phyloP scores from a whole-genome alignment of 768 basidiomycete species.

The Pholiota conissans region DNA sequence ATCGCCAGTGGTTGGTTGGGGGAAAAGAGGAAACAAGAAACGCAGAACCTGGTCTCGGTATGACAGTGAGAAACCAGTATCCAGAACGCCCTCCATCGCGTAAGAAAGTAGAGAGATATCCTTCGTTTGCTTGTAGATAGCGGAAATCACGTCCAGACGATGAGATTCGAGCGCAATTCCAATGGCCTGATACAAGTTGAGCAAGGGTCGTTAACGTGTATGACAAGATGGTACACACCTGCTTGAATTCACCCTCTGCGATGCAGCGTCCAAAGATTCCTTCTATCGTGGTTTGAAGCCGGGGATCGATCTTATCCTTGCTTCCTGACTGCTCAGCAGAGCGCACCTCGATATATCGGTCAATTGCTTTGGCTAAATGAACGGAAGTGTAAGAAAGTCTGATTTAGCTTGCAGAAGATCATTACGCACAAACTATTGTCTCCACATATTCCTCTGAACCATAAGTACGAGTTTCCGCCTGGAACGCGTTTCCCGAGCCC shows the following conservation, averaged over 20 bases:
- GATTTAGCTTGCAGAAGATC: not conserved
- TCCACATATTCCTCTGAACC: conserved; percentile 88
- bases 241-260: conserved; percentile 86
- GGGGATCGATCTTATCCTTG: conserved; percentile 70
- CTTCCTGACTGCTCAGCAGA: conserved; percentile 52
- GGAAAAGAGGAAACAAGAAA: conserved; percentile 86
- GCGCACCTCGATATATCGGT: conserved; percentile 82
- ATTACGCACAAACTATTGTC: conserved; percentile 85
- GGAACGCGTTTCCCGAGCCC: conserved; percentile 85
- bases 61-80: conserved; percentile 83
- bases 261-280: conserved; percentile 86
- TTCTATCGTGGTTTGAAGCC: conserved; percentile 84
- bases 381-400: not conserved
- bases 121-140: conserved; percentile 68
- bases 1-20: conserved; percentile 65
- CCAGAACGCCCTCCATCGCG: conserved; percentile 89
- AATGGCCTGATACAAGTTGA: conserved; percentile 61
- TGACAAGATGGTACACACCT: conserved; percentile 48
- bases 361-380: conserved; percentile 86
- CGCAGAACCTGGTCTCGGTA: conserved; percentile 82
- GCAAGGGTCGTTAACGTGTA: conserved; percentile 13
- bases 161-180: conserved; percentile 93
- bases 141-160: conserved; percentile 82
- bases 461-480: conserved; percentile 60
- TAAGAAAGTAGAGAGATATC: conserved; percentile 86